These are phyloP conservation scores for Bacidia gigantensis DNA, from an alignment of 495 filamentous ascomycete genomes.

Conservation along the genomic window DNA sequence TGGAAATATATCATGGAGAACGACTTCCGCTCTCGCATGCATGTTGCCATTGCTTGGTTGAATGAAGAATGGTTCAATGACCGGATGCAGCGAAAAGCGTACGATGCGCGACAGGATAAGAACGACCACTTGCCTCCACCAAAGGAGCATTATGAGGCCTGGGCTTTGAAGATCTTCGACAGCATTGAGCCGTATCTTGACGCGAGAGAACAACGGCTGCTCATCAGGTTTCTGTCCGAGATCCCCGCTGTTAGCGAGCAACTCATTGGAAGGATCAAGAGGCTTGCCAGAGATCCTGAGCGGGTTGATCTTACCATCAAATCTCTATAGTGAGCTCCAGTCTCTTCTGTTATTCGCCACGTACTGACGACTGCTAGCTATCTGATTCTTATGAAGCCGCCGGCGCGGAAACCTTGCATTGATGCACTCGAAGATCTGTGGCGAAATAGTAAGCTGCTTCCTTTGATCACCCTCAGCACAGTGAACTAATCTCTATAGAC, in stretches of 20 bases:
- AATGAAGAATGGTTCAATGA: constrained; percentile 99
- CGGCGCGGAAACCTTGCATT: constrained; percentile 64
- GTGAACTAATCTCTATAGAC: constrained; percentile 22
- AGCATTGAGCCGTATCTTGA: constrained; percentile 81
- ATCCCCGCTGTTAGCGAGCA: constrained; percentile 62
- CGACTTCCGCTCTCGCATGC: constrained; percentile 79
- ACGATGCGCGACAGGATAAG: constrained; percentile 25
- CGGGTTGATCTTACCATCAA: constrained; percentile 49
- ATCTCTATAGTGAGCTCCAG: constrained; percentile 37
- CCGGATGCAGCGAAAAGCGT: constrained; percentile 40
- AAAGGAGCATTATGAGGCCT: constrained; percentile 58
- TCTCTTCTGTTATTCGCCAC: constrained; percentile 3
- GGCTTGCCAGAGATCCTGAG: constrained; percentile 78
- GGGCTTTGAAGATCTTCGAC: constrained; percentile 67
- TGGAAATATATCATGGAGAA: constrained; percentile 66
- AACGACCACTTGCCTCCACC: constrained; percentile 21
- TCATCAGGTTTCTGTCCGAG: constrained; percentile 84
- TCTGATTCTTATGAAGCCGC: constrained; percentile 72
- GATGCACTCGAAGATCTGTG: constrained; percentile 79
- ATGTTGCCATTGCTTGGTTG: constrained; percentile 78
- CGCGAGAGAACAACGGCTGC: constrained; percentile 58
- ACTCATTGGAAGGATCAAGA: constrained; percentile 61
- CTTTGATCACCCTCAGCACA: background rate
- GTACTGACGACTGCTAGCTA: constrained; percentile 42
- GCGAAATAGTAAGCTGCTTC: constrained; percentile 52